Percentiles rank a stretch among this genome's conserved stretches.
phyloP scores from a whole-genome alignment of 371 early-diverging fungal genomes.

The Haplosporangium sp. region DNA sequence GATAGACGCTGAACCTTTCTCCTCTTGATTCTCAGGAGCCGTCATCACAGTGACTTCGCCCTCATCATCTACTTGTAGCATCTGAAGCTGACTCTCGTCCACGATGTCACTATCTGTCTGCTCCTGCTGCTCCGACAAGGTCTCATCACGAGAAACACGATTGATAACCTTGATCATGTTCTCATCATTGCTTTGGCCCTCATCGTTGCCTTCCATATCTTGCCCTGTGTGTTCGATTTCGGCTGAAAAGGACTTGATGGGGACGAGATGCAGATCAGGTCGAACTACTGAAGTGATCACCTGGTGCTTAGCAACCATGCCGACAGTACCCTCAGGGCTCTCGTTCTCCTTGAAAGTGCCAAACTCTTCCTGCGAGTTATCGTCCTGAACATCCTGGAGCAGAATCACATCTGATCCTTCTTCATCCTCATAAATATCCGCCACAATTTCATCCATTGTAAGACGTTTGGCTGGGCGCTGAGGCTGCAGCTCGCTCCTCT shows the following conservation, averaged over 20 bases:
- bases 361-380: slow-evolving; percentile 3
- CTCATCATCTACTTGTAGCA: slow-evolving; percentile 17
- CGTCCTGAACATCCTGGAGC: slow-evolving; percentile 17
- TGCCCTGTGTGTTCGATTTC: not conserved
- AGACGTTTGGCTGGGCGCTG: too few relatives aligned
- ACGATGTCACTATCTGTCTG: not conserved
- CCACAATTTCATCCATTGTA: not conserved
- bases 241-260: slow-evolving; percentile 2
- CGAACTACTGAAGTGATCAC: not conserved
- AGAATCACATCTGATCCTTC: slow-evolving; percentile 18
- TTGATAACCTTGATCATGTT: slow-evolving; percentile 25
- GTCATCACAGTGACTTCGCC: slow-evolving; percentile 16
- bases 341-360: not conserved
- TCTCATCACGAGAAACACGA: slow-evolving; percentile 3
- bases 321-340: slow-evolving; percentile 9
- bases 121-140: not conserved
- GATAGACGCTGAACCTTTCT: not conserved
- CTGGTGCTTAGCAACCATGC: slow-evolving; percentile 17
- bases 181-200: not conserved
- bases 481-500: not conserved
- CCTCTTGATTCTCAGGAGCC: slow-evolving; percentile 4
- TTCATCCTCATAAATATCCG: not conserved
- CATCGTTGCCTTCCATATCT: not conserved
- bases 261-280: not conserved
- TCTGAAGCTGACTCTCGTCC: slow-evolving; percentile 25